Conservation (phyloP, 306 rosid species). For the Cucurbita moschata region DNA sequence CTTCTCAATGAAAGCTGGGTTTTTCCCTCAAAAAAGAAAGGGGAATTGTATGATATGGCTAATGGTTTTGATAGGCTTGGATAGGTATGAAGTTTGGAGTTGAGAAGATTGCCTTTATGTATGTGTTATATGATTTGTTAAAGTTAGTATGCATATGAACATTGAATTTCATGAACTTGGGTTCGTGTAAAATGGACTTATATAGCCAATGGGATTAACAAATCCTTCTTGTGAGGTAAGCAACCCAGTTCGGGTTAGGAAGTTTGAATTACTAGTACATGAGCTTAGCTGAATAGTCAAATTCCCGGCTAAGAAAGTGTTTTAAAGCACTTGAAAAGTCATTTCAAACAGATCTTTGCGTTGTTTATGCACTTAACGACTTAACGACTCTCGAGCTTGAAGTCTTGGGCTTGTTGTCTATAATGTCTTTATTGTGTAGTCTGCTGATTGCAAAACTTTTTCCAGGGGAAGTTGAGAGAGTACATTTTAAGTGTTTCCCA, state of each 20-base stretch:
- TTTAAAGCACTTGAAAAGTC: background rate
- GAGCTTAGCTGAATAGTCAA: background rate
- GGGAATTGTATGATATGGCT: background rate
- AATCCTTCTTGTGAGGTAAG: background rate
- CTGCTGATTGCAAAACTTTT: conserved; percentile 3
- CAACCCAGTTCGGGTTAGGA: background rate
- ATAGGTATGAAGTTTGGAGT: background rate
- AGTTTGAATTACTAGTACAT: background rate
- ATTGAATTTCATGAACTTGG: background rate
- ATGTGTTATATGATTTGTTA: background rate
- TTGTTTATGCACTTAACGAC: background rate
- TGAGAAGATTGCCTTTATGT: background rate
- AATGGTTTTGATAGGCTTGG: background rate
- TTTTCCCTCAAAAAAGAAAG: background rate
- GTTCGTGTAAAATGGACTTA: background rate
- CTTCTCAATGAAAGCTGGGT: background rate
- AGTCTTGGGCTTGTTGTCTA: background rate
- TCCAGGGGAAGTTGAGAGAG: conserved; percentile 59
- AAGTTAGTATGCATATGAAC: background rate
- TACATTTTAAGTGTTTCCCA: conserved; percentile 44
- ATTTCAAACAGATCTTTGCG: background rate
- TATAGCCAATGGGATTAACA: background rate
- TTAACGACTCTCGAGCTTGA: background rate
- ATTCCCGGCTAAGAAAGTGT: too few species aligned
- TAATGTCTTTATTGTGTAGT: background rate